phyloP scores from a whole-genome alignment of 2,329 filamentous ascomycete species.

The Paraphoma sp. region DNA sequence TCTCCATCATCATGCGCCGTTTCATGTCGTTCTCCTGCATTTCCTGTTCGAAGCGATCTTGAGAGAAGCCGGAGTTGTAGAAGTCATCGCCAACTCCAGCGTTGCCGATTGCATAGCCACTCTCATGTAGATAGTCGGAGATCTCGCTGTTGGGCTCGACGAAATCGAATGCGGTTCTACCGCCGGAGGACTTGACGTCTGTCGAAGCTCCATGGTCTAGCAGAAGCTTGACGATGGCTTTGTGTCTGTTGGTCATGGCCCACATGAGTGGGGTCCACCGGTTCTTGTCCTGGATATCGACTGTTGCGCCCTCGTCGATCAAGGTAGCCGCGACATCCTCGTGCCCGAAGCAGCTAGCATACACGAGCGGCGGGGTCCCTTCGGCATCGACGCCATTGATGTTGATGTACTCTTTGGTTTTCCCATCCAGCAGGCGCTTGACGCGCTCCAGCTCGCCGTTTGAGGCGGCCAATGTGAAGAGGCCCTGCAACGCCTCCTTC shows the following conservation, averaged over 20 bases:
- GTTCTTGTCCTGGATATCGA: constrained; percentile 93
- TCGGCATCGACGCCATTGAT: constrained; percentile 91
- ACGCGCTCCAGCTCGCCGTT: constrained; percentile 91
- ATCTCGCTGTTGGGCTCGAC: constrained; percentile 95
- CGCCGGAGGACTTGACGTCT: constrained; percentile 92
- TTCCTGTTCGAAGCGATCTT: constrained; percentile 95
- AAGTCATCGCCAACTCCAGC: constrained; percentile 87
- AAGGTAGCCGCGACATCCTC: constrained; percentile 85
- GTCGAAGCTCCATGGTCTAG: constrained; percentile 95
- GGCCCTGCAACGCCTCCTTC: constrained; percentile 80
- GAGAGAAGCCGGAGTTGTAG: constrained; percentile 88
- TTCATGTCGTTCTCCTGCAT: constrained; percentile 96
- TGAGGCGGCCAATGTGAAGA: constrained; percentile 92
- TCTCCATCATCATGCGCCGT: constrained; percentile 98
- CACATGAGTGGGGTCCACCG: constrained; percentile 99
- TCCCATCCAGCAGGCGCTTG: constrained; percentile 74
- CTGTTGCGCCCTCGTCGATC: constrained; percentile 82
- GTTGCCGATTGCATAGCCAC: constrained; percentile 87
- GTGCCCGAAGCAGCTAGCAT: constrained; percentile 97
- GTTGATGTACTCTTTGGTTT: constrained; percentile 77
- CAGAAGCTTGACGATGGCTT: constrained; percentile 89
- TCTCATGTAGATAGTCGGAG: constrained; percentile 92
- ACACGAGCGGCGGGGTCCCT: constrained; percentile 94
- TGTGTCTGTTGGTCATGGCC: constrained; percentile 99
- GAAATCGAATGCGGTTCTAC: constrained; percentile 94